Evolutionary conservation across 2,329 filamentous ascomycete genomes (phyloP).

Genomic region (Cyphellophora europaea): DNA sequence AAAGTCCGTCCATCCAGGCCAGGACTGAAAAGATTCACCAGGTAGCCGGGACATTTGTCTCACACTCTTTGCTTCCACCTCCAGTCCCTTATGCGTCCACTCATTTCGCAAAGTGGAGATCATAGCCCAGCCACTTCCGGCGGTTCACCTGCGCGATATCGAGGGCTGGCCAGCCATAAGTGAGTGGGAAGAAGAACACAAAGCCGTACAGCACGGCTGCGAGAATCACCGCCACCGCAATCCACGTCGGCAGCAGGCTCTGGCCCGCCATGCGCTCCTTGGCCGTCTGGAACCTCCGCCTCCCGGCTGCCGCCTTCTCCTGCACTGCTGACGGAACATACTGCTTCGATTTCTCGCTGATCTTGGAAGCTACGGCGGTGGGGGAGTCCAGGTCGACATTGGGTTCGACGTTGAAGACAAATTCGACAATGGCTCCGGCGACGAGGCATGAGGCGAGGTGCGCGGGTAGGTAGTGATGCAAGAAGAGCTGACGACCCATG

Average conservation of each 20-base stretch:
- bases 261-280: constrained; percentile 72
- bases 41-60: no score
- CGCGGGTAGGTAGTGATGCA: constrained; percentile 94
- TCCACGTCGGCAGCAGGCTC: constrained; percentile 70
- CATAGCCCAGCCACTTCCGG: constrained; percentile 94
- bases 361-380: constrained; percentile 20
- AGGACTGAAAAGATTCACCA: no score
- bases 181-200: constrained; percentile 89
- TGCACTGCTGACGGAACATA: constrained; percentile 30
- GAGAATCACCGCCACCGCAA: constrained; percentile 63
- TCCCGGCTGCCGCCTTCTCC: constrained; percentile 23
- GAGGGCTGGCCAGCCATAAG: constrained; percentile 88
- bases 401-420: constrained; percentile 87
- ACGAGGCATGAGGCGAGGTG: constrained; percentile 87
- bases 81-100: no score
- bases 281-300: constrained; percentile 61
- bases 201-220: constrained; percentile 63
- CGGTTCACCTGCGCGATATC: constrained; percentile 61
- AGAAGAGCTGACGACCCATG: constrained; percentile 95
- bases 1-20: no score
- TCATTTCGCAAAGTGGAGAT: constrained; percentile 97
- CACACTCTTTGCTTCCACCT: no score
- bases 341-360: constrained; percentile 12
- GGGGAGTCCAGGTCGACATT: constrained; percentile 36
- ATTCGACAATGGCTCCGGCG: constrained; percentile 83